phyloP scores from a whole-genome alignment of 352 stramenopile genomes.

The Phytophthora nicotianae region DNA sequence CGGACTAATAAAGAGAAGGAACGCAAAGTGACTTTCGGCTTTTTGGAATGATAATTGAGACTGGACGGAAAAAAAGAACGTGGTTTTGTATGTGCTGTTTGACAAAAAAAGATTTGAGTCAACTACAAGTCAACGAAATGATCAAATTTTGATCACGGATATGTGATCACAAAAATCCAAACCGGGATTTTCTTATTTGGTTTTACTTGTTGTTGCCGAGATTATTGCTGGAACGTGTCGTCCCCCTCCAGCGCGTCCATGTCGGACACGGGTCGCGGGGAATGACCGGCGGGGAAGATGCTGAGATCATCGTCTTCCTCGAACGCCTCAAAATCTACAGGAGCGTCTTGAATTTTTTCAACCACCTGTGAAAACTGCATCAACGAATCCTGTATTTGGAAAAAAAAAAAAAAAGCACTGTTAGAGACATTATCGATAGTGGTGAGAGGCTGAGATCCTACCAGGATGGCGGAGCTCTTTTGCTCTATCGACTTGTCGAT shows the following conservation, averaged over 20 bases:
- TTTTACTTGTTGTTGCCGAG: background rate
- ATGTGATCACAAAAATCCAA: background rate
- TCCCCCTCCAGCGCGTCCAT: background rate
- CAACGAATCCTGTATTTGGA: constrained; percentile 51
- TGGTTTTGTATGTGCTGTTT: constrained; percentile 11
- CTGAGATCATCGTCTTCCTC: constrained; percentile 24
- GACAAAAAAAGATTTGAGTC: constrained; percentile 13
- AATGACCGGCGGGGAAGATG: constrained; percentile 14
- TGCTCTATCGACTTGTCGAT: constrained; percentile 58
- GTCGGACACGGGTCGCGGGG: constrained; percentile 9
- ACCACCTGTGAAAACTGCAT: constrained; percentile 66
- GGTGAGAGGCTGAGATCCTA: constrained; percentile 14
- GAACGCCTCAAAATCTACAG: constrained; percentile 51
- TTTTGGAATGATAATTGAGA: background rate
- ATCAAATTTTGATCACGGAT: constrained; percentile 1
- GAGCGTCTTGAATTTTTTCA: constrained; percentile 57
- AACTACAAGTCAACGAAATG: constrained; percentile 8
- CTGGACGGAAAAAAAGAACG: background rate
- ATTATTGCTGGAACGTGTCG: constrained; percentile 12
- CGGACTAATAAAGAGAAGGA: constrained; percentile 3
- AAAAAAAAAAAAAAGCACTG: background rate
- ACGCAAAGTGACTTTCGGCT: background rate
- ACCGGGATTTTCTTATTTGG: constrained; percentile 11
- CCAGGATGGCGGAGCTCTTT: constrained; percentile 63
- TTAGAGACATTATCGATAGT: background rate